Percentiles rank a stretch among this genome's conserved stretches.
Conservation (phyloP, 352 stramenopile genomes). For the Hyaloperonospora arabidopsidis region DNA sequence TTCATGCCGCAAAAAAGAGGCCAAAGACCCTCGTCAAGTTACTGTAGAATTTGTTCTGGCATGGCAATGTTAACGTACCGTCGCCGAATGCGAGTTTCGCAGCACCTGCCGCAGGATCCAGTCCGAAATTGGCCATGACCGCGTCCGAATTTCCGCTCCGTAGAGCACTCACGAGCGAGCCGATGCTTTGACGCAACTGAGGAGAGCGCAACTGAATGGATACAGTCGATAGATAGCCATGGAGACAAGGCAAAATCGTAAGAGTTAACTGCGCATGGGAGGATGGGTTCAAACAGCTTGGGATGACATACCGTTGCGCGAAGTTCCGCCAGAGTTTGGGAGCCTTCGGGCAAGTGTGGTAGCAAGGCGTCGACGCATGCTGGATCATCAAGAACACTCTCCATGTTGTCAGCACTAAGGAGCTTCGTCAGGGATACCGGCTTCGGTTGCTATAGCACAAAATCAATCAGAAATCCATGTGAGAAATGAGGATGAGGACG, state of each 20-base stretch:
- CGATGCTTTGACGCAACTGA: conserved; percentile 86
- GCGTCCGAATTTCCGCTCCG: conserved; percentile 88
- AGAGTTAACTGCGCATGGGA: neutral
- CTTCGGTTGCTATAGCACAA: conserved; percentile 42
- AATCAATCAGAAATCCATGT: conserved; percentile 1
- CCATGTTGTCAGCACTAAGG: conserved; percentile 48
- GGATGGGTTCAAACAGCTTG: neutral
- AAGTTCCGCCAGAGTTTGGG: conserved; percentile 69
- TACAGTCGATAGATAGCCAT: no score
- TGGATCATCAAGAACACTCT: conserved; percentile 57
- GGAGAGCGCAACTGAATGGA: conserved; percentile 54
- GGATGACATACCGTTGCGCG: conserved; percentile 41
- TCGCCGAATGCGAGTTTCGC: conserved; percentile 79
- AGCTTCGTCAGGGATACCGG: conserved; percentile 55
- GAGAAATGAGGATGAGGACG: neutral
- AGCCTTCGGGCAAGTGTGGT: conserved; percentile 69
- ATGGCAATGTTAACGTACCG: conserved; percentile 28
- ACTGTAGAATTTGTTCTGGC: neutral
- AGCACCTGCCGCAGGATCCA: conserved; percentile 71
- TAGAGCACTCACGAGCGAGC: conserved; percentile 70
- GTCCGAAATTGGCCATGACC: conserved; percentile 86
- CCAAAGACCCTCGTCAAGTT: conserved; percentile 7
- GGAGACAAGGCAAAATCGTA: neutral
- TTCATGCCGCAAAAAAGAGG: neutral
- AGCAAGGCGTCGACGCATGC: conserved; percentile 46